Base-by-base conservation (phyloP, 257 asterid genomes). In the Coffea canephora region DNA sequence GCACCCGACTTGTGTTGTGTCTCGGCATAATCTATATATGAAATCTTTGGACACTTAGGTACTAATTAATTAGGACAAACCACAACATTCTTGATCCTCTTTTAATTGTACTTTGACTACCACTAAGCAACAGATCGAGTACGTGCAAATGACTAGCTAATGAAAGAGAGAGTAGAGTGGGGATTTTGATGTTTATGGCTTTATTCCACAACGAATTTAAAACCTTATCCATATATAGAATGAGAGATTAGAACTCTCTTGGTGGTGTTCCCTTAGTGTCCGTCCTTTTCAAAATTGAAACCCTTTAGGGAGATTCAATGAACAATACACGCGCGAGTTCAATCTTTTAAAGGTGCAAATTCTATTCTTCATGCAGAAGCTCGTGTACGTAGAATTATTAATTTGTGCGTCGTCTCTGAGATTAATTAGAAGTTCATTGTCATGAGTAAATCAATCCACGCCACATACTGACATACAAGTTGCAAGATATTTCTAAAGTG, bases 1-100 rank as follows among this genome's bases (percentile, higher is more conserved):
- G 50, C 55, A 85, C 80, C 90, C 39, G 82, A 83, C 75, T 68
- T 21, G 75, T 81, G 86, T 68, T 21, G 75, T 81, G 86, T 50
- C 54, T 31, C 36, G 45, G 55, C 73, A 61, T 25, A 76, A 69
- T 74, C 14, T 48, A 43, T 27, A 27, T 27, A 27, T 45, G 34
- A 48, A 36, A 11, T 45, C 25, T 59, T 5, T 79, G 21, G 10
- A 45, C 43, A 16, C 78, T 79, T 71, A 54, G 78, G 78, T 11
- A 71, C 31, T 66, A 66, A 64, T 73, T 66, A 66, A 64, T 73
- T 65, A 64, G 55, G 59, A 39, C 69, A 79, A 64, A 73, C 54
- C 34, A 36, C 10, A 19, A 15, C 34, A 8, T 13, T 48, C 18
- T 31, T 68, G 25, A 64, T 46, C 39, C 73, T 71, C 36, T 43